These are phyloP conservation scores for Phytopythium kandeliae DNA, from an alignment of 352 stramenopile species.

Conservation along the genomic window DNA sequence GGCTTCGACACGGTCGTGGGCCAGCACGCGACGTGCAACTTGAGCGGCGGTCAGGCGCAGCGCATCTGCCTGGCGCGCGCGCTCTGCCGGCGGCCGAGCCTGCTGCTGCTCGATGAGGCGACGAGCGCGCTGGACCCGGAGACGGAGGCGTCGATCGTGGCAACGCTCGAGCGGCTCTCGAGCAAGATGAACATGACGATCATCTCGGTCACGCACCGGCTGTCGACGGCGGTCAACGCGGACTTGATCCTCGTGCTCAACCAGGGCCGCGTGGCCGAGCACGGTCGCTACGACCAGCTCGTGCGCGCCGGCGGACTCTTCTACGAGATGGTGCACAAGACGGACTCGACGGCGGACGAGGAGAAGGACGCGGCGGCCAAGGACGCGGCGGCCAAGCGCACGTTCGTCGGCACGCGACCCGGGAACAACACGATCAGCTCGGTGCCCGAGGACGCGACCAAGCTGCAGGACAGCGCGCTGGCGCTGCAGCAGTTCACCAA, in stretches of 20 bases:
- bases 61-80: slow-evolving; percentile 81
- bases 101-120: slow-evolving; percentile 81
- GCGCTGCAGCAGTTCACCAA: slow-evolving; percentile 84
- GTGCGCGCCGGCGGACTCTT: slow-evolving; percentile 70
- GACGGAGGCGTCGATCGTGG: slow-evolving; percentile 81
- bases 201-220: slow-evolving; percentile 85
- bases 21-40: slow-evolving; percentile 81
- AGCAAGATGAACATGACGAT: slow-evolving; percentile 88
- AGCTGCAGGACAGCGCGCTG: slow-evolving; percentile 53
- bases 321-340: slow-evolving; percentile 84
- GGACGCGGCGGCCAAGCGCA: slow-evolving; percentile 28
- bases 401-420: slow-evolving; percentile 6
- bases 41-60: slow-evolving; percentile 84
- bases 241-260: slow-evolving; percentile 83
- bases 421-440: slow-evolving; percentile 37
- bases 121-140: slow-evolving; percentile 84
- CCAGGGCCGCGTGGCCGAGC: slow-evolving; percentile 65
- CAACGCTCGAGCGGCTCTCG: slow-evolving; percentile 71
- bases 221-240: slow-evolving; percentile 74
- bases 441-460: slow-evolving; percentile 31
- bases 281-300: slow-evolving; percentile 70
- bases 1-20: slow-evolving; percentile 80
- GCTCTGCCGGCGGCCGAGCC: slow-evolving; percentile 70
- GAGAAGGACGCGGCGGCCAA: slow-evolving; percentile 16
- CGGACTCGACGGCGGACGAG: slow-evolving; percentile 43